Base-by-base conservation (phyloP, 305 asterid species). In the Fraxinus velutina region DNA sequence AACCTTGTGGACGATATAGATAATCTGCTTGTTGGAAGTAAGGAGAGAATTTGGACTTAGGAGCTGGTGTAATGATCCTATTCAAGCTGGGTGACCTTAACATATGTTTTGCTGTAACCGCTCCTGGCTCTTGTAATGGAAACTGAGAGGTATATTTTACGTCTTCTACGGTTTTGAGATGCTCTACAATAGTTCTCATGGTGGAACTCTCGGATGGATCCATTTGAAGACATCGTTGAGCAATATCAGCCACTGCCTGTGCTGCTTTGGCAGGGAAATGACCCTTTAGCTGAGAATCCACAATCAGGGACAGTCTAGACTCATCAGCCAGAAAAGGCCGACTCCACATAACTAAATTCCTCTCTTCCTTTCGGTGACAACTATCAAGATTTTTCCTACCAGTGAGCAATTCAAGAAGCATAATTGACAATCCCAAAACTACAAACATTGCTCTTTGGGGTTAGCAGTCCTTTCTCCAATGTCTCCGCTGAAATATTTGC, bases 371-470 rank as follows among this genome's bases (percentile, higher is more conserved):
- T 1, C 93, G 91, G 73, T 90, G 92, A 78, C 93, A 89, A 78
- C 87, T 89, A 76, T 94, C 97, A 3, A 93, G 95, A 73, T 93
- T 93, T 86, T 91, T 96, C 88, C 98, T 86, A 42, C 99, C 99
- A 0, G 98, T 93, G 50, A 94, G 97, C 91, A 96, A 79, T 88
- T 94, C 99, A 21, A 96, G 98, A 80, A 96, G 97, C 79, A 96
- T 6, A 36, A 36, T 36, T 36, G 42, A 36, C 88, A 57, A 96
- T 91, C 37, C 99, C 99, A 15, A 94, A 96, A 84, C 99, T 93
- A 98, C 99, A 96, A 5, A 94, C 99, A 64, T 96, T 94, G 89
- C 98, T 93, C 92, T 96, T 96, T 0, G 99, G 99, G 50, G 99
- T 96, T 24, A 91, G 90, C 79, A 94, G 78, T 60, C 98, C 99